Conservation (phyloP, 306 rosid genomes). For the Alnus glutinosa region DNA sequence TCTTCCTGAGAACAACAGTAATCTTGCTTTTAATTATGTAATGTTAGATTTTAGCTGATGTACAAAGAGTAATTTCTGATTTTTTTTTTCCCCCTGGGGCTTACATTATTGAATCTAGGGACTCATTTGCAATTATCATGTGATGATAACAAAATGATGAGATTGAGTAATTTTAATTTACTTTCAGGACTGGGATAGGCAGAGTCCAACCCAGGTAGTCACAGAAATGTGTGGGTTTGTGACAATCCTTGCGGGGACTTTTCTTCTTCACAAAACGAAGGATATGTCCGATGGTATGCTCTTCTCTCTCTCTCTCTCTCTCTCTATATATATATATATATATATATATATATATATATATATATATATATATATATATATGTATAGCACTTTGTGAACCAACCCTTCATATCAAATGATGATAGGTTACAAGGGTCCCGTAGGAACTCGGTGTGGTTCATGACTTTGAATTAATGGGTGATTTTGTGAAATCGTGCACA, state of each 20-base stretch:
- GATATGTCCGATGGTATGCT: constrained; percentile 90
- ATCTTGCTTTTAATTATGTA: constrained; percentile 1
- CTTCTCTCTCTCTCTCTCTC: background rate
- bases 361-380: too few relatives aligned
- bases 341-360: too few relatives aligned
- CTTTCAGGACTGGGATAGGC: constrained; percentile 98
- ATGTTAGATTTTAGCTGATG: background rate
- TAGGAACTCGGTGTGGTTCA: background rate
- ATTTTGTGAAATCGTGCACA: constrained; percentile 23
- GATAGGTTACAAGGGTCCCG: background rate
- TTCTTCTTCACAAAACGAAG: constrained; percentile 98
- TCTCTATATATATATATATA: too few relatives aligned
- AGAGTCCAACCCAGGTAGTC: constrained; percentile 97
- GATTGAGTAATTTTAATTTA: constrained; percentile 24
- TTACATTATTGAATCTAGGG: constrained; percentile 1
- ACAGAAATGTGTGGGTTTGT: constrained; percentile 99
- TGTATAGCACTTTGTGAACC: background rate
- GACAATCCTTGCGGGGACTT: constrained; percentile 98
- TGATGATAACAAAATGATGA: constrained; percentile 18
- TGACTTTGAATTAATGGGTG: background rate
- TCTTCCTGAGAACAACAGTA: background rate
- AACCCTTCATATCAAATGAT: background rate
- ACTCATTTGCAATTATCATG: constrained; percentile 14
- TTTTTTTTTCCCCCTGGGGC: constrained; percentile 10
- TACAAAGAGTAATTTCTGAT: background rate